A percentile compares a stretch with the other conserved stretches of the same genome.
phyloP scores from a whole-genome alignment of 305 asterid species.

The Fraxinus dipetala region DNA sequence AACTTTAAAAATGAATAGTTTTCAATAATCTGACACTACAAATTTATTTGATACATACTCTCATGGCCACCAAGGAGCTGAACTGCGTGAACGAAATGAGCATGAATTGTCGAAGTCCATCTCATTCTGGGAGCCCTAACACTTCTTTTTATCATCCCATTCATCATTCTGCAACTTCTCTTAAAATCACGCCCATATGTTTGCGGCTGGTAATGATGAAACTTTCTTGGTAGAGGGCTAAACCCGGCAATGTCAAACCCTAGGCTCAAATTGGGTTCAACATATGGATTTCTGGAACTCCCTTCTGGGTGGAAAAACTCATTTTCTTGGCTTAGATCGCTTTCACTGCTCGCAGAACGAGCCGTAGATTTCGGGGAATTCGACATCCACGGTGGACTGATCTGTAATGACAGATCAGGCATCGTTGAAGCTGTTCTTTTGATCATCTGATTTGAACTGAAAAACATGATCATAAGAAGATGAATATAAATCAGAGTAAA shows the following conservation, averaged over 20 bases:
- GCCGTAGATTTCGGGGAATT: conserved; percentile 26
- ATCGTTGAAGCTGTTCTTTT: conserved; percentile 20
- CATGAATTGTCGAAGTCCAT: conserved; percentile 55
- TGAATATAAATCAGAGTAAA: neutral
- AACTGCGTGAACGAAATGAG: conserved; percentile 51
- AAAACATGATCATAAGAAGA: neutral
- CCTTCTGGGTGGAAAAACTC: conserved; percentile 19
- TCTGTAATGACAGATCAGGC: conserved; percentile 53
- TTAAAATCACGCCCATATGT: conserved; percentile 39
- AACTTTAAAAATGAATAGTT: neutral
- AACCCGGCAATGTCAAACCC: conserved; percentile 28
- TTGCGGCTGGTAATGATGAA: conserved; percentile 24
- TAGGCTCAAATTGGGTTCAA: conserved; percentile 33
- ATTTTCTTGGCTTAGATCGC: conserved; percentile 46
- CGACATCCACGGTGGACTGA: conserved; percentile 33
- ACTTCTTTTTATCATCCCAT: conserved; percentile 28
- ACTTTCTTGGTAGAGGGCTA: conserved; percentile 8
- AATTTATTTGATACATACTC: conserved; percentile 24
- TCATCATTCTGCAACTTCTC: conserved; percentile 36
- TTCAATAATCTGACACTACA: neutral
- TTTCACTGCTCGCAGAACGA: conserved; percentile 38
- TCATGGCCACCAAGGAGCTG: conserved; percentile 52
- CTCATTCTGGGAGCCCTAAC: conserved; percentile 53
- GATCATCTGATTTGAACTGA: conserved; percentile 3
- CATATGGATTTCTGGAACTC: neutral